Evolutionary conservation across 306 rosid genomes (phyloP).

Genomic region (Castanea mollissima): DNA sequence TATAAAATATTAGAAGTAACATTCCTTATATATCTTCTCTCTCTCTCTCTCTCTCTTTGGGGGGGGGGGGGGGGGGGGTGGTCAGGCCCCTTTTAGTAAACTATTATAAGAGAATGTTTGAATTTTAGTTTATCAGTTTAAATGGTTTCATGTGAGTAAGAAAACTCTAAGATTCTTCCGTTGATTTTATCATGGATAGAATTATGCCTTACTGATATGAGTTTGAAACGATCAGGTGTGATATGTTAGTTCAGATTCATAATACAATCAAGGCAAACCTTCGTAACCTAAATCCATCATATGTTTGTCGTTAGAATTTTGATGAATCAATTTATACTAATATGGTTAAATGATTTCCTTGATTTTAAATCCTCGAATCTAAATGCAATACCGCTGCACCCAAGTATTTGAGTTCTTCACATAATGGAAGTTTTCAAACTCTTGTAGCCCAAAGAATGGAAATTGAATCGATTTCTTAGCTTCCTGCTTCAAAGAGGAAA

Average conservation of each 20-base stretch:
- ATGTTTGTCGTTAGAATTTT: not conserved
- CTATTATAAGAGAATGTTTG: too few species aligned
- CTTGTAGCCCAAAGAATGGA: not conserved
- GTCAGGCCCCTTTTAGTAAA: not conserved
- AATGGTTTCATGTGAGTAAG: too few species aligned
- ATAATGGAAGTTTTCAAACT: not conserved
- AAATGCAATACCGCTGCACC: not conserved
- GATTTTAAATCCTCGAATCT: not conserved
- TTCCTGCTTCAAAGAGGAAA: not conserved
- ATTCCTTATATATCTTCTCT: not conserved
- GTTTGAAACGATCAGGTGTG: not conserved
- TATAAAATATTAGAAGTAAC: not conserved
- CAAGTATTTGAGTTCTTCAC: not conserved
- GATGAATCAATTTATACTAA: not conserved
- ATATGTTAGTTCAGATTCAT: not conserved
- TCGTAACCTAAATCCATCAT: not conserved
- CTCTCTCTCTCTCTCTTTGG: not conserved
- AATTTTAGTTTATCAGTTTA: too few species aligned
- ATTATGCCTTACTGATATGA: not conserved
- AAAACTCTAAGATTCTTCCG: too few species aligned
- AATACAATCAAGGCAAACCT: not conserved
- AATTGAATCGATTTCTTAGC: not conserved
- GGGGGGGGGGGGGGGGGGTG: not conserved
- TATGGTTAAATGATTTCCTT: not conserved
- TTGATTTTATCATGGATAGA: too few species aligned